phyloP scores from a whole-genome alignment of 495 filamentous ascomycete genomes.

The Hypoxylon cercidicola region DNA sequence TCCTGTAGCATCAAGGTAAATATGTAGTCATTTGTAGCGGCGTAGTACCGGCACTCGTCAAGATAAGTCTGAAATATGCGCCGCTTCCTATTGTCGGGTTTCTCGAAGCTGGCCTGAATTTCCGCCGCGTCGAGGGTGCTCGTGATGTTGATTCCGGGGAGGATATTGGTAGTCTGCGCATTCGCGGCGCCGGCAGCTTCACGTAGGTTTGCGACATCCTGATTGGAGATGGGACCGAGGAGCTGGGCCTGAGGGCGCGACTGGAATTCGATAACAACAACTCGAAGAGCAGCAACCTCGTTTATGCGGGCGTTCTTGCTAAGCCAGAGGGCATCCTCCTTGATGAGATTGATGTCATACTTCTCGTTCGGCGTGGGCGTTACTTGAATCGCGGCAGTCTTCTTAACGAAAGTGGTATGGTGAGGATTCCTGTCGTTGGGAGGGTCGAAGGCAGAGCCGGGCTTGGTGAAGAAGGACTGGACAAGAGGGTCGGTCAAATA shows the following conservation, averaged over 20 bases:
- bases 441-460: conserved; percentile 69
- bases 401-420: conserved; percentile 76
- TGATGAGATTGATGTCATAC: conserved; percentile 83
- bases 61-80: conserved; percentile 75
- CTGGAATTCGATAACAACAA: conserved; percentile 87
- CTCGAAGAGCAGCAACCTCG: conserved; percentile 82
- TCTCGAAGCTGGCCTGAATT: conserved; percentile 66
- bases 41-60: conserved; percentile 70
- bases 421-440: conserved; percentile 53
- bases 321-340: conserved; percentile 86
- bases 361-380: conserved; percentile 72
- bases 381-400: conserved; percentile 90
- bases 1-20: conserved; percentile 56
- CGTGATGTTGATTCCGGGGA: conserved; percentile 55
- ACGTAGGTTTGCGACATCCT: conserved; percentile 73
- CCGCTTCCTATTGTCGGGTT: conserved; percentile 64
- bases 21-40: conserved; percentile 59
- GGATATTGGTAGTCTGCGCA: conserved; percentile 58
- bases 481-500: conserved; percentile 77
- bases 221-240: conserved; percentile 70
- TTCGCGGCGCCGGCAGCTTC: conserved; percentile 70
- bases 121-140: conserved; percentile 57
- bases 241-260: conserved; percentile 72
- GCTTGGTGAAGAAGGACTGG: conserved; percentile 70
- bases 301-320: conserved; percentile 79